These are phyloP conservation scores for Ceriops tagal DNA, from an alignment of 345 rosid genomes.

Conservation along the genomic window DNA sequence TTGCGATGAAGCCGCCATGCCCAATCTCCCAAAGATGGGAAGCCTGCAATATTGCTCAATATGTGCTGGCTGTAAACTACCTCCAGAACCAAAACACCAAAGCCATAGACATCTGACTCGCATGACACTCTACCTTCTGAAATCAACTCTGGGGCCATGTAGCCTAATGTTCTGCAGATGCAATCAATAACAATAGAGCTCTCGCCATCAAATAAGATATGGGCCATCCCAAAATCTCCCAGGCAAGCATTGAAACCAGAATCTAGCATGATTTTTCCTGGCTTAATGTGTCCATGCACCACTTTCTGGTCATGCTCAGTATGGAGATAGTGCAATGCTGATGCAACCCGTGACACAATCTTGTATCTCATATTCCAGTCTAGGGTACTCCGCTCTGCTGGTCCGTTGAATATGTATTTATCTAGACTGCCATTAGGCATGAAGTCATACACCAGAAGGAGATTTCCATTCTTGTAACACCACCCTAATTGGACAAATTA, in stretches of 20 bases:
- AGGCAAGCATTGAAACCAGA: conserved; percentile 32
- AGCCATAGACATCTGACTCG: conserved; percentile 47
- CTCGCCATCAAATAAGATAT: conserved; percentile 34
- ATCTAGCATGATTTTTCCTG: conserved; percentile 47
- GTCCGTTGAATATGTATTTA: conserved; percentile 22
- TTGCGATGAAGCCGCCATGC: conserved; percentile 43
- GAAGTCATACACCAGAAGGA: conserved; percentile 43
- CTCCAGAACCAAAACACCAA: conserved; percentile 46
- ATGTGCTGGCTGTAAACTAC: conserved; percentile 36
- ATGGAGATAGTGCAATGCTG: conserved; percentile 43
- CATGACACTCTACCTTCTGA: conserved; percentile 40
- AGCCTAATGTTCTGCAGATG: conserved; percentile 30
- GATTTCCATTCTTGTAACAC: conserved; percentile 43
- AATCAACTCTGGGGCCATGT: conserved; percentile 47
- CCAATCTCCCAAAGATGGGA: conserved; percentile 36
- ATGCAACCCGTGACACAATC: conserved; percentile 39
- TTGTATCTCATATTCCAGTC: conserved; percentile 32
- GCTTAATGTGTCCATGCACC: conserved; percentile 45
- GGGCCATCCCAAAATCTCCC: conserved; percentile 46
- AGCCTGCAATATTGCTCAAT: conserved; percentile 17
- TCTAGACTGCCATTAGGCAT: conserved; percentile 59
- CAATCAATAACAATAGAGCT: conserved; percentile 38
- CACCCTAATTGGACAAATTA: conserved; percentile 26
- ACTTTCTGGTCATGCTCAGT: conserved; percentile 39
- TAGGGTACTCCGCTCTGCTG: conserved; percentile 10